A percentile compares a stretch with the other conserved stretches of the same genome.
Evolutionary conservation across 2,329 filamentous ascomycete genomes (phyloP).

Genomic region (Pseudogymnoascus sp.): DNA sequence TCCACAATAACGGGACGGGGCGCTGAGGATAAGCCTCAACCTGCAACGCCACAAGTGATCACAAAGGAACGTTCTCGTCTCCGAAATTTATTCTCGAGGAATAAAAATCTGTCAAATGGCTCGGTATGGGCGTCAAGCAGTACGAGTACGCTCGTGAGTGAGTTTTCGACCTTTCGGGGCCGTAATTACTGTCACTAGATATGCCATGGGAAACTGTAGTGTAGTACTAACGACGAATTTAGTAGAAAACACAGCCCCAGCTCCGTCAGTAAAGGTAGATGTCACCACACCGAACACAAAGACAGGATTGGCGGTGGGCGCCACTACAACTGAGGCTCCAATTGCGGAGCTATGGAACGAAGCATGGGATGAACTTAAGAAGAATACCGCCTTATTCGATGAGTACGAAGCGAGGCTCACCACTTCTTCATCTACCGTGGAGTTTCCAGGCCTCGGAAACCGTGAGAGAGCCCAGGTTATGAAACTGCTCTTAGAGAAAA

Average conservation of each 20-base stretch:
- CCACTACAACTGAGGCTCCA: not conserved
- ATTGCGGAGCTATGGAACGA: not conserved
- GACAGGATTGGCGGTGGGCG: not conserved
- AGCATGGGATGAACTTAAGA: not conserved
- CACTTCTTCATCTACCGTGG: not conserved
- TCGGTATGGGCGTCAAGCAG: not conserved
- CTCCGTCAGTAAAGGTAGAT: not conserved
- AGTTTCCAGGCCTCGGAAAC: not conserved
- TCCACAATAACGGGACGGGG: not conserved
- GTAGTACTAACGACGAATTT: not conserved
- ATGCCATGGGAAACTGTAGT: not conserved
- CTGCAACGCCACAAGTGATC: not conserved
- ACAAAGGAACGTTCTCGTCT: not conserved
- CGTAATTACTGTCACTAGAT: not conserved
- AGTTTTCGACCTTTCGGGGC: not conserved
- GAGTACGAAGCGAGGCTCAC: not conserved
- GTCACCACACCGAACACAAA: not conserved
- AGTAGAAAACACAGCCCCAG: not conserved
- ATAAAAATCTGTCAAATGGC: not conserved
- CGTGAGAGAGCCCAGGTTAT: not conserved
- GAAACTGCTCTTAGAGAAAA: conserved; percentile 2
- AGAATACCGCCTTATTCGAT: not conserved
- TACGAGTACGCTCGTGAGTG: not conserved
- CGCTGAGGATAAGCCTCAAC: not conserved
- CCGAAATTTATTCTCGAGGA: not conserved